Percentiles rank a stretch among this genome's conserved stretches.
These are phyloP conservation scores for Acacia crassicarpa DNA, from an alignment of 306 rosid genomes.

Conservation along the genomic window DNA sequence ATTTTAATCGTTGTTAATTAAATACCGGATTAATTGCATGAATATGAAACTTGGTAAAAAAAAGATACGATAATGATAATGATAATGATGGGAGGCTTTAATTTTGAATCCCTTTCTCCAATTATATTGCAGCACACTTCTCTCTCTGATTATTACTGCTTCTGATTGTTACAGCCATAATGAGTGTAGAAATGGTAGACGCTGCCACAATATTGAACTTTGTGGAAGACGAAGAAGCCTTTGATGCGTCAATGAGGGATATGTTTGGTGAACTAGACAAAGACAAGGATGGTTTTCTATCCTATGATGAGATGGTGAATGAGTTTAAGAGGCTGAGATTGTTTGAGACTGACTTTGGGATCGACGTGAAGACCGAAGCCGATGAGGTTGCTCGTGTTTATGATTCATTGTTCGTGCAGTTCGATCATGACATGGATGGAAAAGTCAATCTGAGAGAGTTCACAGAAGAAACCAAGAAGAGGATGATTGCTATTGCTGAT, in stretches of 20 bases:
- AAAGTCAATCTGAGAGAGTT: constrained; percentile 29
- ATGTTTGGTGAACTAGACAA: constrained; percentile 52
- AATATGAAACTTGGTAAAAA: too few species aligned
- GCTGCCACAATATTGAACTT: constrained; percentile 50
- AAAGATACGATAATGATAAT: too few species aligned
- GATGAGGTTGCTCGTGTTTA: constrained; percentile 46
- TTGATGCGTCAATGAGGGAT: constrained; percentile 21
- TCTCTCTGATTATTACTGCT: too few species aligned
- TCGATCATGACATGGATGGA: constrained; percentile 56
- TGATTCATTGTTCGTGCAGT: constrained; percentile 46
- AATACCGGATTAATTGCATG: too few species aligned
- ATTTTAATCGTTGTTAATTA: too few species aligned
- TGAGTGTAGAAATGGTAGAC: constrained; percentile 61
- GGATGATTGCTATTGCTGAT: background rate
- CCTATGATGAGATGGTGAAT: constrained; percentile 58
- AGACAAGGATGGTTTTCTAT: constrained; percentile 46
- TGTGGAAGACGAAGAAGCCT: constrained; percentile 60
- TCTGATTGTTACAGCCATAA: background rate
- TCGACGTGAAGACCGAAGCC: constrained; percentile 45
- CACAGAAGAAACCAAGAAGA: background rate
- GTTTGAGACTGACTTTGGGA: constrained; percentile 59
- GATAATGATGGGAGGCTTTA: too few species aligned
- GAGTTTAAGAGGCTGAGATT: constrained; percentile 56
- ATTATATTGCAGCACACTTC: too few species aligned
- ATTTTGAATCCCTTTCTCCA: too few species aligned